Conservation (phyloP, 148 eudicot genomes). For the Beta vulgaris region DNA sequence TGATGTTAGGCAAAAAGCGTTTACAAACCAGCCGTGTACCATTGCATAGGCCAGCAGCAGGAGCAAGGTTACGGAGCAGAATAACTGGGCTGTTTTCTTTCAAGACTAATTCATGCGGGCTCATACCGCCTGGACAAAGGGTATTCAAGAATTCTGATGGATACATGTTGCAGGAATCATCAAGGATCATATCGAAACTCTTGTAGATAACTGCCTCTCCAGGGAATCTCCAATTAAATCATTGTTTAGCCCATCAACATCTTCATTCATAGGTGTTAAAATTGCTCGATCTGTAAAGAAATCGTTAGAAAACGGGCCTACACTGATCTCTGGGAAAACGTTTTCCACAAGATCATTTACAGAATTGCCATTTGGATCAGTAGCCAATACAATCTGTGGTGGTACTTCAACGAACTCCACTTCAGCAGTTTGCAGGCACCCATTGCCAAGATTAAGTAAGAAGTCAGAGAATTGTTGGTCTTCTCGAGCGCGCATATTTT, state of each 20-base stretch:
- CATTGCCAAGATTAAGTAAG: neutral
- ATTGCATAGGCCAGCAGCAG: neutral
- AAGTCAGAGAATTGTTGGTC: neutral
- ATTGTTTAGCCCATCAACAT: neutral
- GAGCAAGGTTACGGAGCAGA: neutral
- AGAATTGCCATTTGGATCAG: too few relatives aligned
- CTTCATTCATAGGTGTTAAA: neutral
- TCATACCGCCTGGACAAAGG: constrained; percentile 1
- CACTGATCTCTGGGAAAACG: neutral
- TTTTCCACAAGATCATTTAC: too few relatives aligned
- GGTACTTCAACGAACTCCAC: neutral
- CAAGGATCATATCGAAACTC: neutral
- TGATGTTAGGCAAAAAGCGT: neutral
- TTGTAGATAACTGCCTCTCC: neutral
- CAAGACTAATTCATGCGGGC: neutral
- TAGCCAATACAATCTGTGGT: neutral
- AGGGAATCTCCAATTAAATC: neutral
- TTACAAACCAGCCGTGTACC: constrained; percentile 10
- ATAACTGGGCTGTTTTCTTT: too few relatives aligned
- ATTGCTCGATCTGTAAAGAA: neutral
- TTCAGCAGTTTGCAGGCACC: neutral
- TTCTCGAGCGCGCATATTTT: neutral
- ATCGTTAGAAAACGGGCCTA: neutral
- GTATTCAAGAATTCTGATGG: neutral
- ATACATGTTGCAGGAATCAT: neutral